These are phyloP conservation scores for Emericellopsis cladophorae DNA, from an alignment of 2,329 filamentous ascomycete genomes.

Conservation along the genomic window DNA sequence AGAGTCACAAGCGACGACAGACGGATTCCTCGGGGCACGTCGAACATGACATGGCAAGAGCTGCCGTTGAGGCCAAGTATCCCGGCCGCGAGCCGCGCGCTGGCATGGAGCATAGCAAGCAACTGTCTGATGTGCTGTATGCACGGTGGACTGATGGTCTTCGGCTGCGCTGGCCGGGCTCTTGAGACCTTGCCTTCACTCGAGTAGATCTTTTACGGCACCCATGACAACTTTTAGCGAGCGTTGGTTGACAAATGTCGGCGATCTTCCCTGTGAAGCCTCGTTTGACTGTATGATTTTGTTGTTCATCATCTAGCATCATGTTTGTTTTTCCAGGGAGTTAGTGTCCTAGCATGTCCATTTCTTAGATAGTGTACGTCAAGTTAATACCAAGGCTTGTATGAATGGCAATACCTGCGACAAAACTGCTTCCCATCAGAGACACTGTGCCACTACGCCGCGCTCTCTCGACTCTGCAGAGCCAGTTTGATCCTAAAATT, in stretches of 20 bases:
- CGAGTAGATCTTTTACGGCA: background rate
- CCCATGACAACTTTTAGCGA: background rate
- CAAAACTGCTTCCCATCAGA: background rate
- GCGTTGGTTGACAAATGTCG: no score
- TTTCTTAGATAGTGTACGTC: background rate
- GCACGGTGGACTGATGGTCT: constrained; percentile 80
- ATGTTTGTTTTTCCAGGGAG: background rate
- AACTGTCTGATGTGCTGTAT: constrained; percentile 84
- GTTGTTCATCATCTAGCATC: background rate
- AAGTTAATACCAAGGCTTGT: background rate
- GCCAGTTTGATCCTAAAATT: constrained; percentile 55
- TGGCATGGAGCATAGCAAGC: constrained; percentile 86
- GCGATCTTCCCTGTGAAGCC: background rate
- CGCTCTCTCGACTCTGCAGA: constrained; percentile 8
- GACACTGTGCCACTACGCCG: background rate
- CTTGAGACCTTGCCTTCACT: constrained; percentile 8
- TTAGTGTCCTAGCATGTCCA: background rate
- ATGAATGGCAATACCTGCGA: background rate
- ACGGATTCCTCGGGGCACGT: constrained; percentile 21
- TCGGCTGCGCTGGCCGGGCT: constrained; percentile 52
- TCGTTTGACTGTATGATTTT: constrained; percentile 3
- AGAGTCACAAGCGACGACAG: constrained; percentile 61
- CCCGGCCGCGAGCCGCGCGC: constrained; percentile 41
- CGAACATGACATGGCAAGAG: constrained; percentile 27
- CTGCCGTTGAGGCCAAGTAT: constrained; percentile 37